Conservation (phyloP, 805 yeast species). For the Helenozyma baotianmanensis region DNA sequence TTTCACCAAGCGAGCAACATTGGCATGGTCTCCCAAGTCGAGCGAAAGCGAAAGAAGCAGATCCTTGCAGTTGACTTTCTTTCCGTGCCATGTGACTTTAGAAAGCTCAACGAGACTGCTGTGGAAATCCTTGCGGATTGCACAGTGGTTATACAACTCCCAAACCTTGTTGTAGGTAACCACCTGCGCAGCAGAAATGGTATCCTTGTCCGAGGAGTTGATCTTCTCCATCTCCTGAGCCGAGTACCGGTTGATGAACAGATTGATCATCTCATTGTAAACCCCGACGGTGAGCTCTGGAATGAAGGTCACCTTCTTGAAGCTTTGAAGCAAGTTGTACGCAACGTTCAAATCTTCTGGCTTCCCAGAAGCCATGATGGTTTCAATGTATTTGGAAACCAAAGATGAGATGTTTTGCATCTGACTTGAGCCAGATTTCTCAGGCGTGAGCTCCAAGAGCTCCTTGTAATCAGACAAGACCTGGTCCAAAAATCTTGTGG, state of each 20-base stretch:
- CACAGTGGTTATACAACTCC: slow-evolving; percentile 29
- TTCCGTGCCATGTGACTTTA: neutral
- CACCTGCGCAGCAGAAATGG: slow-evolving; percentile 11
- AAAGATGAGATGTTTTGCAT: slow-evolving; percentile 35
- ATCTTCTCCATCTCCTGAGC: slow-evolving; percentile 12
- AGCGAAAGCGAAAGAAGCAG: slow-evolving; percentile 27
- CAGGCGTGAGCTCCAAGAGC: slow-evolving; percentile 13
- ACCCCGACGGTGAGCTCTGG: slow-evolving; percentile 32
- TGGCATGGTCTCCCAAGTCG: slow-evolving; percentile 30
- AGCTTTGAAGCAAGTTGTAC: slow-evolving; percentile 22
- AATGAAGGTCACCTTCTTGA: slow-evolving; percentile 26
- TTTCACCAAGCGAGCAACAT: slow-evolving; percentile 32
- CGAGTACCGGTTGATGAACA: slow-evolving; percentile 19
- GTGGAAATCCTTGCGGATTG: slow-evolving; percentile 35
- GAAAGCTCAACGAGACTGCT: neutral
- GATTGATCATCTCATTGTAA: slow-evolving; percentile 28
- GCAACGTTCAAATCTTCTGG: slow-evolving; percentile 18
- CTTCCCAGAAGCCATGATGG: slow-evolving; percentile 23
- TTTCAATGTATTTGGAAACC: slow-evolving; percentile 40
- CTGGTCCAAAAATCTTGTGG: slow-evolving; percentile 55
- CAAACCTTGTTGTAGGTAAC: slow-evolving; percentile 20
- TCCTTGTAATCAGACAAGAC: slow-evolving; percentile 43
- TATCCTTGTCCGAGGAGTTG: neutral
- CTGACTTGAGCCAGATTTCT: too few species aligned
- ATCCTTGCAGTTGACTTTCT: slow-evolving; percentile 21